Percentiles rank a stretch among this genome's conserved stretches.
Conservation (phyloP, 495 filamentous ascomycete genomes). For the Hypoxylon fragiforme region DNA sequence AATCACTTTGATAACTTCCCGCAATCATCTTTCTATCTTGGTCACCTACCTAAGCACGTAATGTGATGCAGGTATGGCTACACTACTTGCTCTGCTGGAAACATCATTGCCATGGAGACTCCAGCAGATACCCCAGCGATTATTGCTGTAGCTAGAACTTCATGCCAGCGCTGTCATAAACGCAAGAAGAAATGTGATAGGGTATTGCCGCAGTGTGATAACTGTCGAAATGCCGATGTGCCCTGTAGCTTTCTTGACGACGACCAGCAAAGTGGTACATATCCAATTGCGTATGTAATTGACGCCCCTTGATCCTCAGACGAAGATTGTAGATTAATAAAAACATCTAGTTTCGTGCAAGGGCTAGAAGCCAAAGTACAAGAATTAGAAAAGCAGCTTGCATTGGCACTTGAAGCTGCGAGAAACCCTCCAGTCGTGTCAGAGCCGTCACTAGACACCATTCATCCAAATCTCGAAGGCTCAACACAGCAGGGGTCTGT, state of each 20-base stretch:
- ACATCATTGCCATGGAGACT: too few species aligned
- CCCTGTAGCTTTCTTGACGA: slow-evolving; percentile 45
- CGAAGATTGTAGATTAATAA: too few species aligned
- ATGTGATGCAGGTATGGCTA: too few species aligned
- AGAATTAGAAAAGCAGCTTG: slow-evolving; percentile 36
- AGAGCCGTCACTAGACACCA: slow-evolving; percentile 1
- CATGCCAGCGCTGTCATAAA: slow-evolving; percentile 44
- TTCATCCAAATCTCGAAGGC: neutral
- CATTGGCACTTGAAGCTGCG: slow-evolving; percentile 1
- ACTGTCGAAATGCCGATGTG: slow-evolving; percentile 40
- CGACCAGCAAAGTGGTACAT: slow-evolving; percentile 41
- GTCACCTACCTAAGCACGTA: too few species aligned
- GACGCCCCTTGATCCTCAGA: too few species aligned
- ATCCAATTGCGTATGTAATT: slow-evolving; percentile 41
- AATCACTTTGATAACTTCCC: too few species aligned
- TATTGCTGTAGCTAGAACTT: slow-evolving; percentile 33
- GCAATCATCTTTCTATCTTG: too few species aligned
- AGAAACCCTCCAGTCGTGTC: neutral
- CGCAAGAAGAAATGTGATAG: slow-evolving; percentile 48
- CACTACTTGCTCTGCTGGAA: neutral
- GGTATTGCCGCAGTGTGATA: slow-evolving; percentile 40
- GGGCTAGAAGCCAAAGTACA: slow-evolving; percentile 37
- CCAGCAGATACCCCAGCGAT: slow-evolving; percentile 2
- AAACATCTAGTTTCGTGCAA: slow-evolving; percentile 39
- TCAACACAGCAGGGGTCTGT: neutral